Base-by-base conservation (phyloP, 148 eudicot genomes). In the Limonium bicolor region DNA sequence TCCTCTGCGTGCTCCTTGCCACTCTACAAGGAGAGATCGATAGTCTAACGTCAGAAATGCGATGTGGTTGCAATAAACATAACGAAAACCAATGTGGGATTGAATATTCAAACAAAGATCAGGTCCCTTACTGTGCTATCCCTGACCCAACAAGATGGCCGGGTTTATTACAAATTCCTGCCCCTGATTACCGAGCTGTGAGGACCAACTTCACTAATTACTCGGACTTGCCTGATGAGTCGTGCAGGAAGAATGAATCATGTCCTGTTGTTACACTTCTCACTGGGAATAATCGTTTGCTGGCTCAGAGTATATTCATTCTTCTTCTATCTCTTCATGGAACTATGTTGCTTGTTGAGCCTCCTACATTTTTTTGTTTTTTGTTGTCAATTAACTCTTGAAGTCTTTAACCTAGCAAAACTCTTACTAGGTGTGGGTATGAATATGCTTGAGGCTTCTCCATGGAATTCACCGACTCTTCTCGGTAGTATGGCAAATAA, bases 91-190 rank as follows among this genome's bases (percentile, higher is more conserved):
- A 48, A 17, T 86, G 96, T 40, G 93, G 96, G 39, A 45, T 86
- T 39, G 69, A 82, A 38, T 78, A 81, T 46, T 86, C 96, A 25
- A 62, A 67, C 21, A 24, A 46, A 36, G 67, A 66, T 36, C 96
- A 86, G 66, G 72, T 46, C 3, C 5, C 27, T 9, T 64, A 44
- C 42, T 87, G 94, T 56, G 56, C 85, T 19, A 57, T 76, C 45
- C 86, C 69, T 17, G 58, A 34, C 40, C 94, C 96, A 4, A 75
- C 71, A 50, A 66, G 67, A 66, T 82, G 90, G 90, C 90, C 94
- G 54, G 74, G 90, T 4, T 49, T 87, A 53, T 59, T 87, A 53
- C 94, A 79, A 41, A 44, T 82, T 37, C 94, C 96, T 0, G 71
- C 51, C 23, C 71, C 72, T 23, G 38, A 73, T n/a, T 64, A 42